Conservation (phyloP, 78 protist genomes). For the Dictyostelium discoideum region DNA sequence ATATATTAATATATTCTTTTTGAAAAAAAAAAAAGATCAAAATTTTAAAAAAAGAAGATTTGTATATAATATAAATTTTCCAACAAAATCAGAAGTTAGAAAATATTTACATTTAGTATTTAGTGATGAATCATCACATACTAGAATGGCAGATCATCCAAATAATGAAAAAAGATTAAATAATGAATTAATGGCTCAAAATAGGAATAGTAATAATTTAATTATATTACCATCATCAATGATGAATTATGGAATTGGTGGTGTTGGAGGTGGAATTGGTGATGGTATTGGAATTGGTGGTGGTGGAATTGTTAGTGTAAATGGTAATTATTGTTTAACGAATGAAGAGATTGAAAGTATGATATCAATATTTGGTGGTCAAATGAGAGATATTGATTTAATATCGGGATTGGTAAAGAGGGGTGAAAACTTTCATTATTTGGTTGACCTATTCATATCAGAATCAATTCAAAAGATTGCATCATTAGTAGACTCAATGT, state of each 20-base stretch:
- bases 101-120: conserved; percentile 37
- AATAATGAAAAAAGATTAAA: background rate
- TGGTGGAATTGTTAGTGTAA: background rate
- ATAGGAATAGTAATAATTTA: background rate
- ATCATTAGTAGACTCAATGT: conserved; percentile 55
- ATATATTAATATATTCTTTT: background rate
- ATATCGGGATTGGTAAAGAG: conserved; percentile 37
- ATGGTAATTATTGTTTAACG: background rate
- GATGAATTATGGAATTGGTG: too few relatives aligned
- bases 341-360: conserved; percentile 26
- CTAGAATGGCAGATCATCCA: background rate
- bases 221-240: too few relatives aligned
- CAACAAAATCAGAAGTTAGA: conserved; percentile 6
- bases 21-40: background rate
- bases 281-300: background rate
- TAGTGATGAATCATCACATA: conserved; percentile 13
- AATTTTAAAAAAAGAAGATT: conserved; percentile 75
- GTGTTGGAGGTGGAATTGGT: background rate
- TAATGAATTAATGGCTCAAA: background rate
- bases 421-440: conserved; percentile 38
- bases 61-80: conserved; percentile 57
- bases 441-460: conserved; percentile 36
- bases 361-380: conserved; percentile 43
- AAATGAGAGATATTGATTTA: conserved; percentile 74
- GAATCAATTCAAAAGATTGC: conserved; percentile 55